These are phyloP conservation scores for Vitis rupestris DNA, from an alignment of 164 flowering plant species.

Conservation along the genomic window DNA sequence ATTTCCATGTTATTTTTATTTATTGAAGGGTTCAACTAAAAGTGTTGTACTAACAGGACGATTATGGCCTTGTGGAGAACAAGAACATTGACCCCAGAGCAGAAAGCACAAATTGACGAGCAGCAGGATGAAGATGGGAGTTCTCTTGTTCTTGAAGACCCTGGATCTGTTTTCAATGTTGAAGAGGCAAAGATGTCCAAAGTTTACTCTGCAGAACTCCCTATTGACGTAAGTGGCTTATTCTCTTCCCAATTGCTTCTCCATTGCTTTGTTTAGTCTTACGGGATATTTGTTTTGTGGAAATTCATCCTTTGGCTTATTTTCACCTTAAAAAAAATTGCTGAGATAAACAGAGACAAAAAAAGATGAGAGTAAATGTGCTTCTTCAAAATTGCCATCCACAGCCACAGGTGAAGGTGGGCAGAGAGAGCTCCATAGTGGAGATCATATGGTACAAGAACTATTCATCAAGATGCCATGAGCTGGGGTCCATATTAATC, in stretches of 20 bases:
- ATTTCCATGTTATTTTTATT: too few species aligned
- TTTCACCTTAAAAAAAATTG: too few species aligned
- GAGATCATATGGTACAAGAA: not conserved
- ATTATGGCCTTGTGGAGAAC: constrained; percentile 82
- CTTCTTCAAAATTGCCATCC: too few species aligned
- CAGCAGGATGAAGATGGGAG: constrained; percentile 46
- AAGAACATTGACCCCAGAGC: constrained; percentile 46
- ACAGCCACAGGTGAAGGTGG: too few species aligned
- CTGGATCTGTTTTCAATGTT: constrained; percentile 26
- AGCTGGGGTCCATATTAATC: not conserved
- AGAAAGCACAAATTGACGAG: constrained; percentile 49
- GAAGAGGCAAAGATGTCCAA: constrained; percentile 56
- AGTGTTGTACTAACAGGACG: constrained; percentile 46
- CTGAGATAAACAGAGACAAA: too few species aligned
- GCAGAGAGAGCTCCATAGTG: too few species aligned
- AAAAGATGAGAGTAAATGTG: too few species aligned
- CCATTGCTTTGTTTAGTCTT: not conserved
- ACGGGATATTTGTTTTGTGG: not conserved
- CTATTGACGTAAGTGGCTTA: constrained; percentile 49
- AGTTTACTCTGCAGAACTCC: constrained; percentile 55
- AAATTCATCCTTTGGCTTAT: too few species aligned
- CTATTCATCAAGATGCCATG: not conserved
- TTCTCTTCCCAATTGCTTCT: not conserved
- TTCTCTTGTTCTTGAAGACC: constrained; percentile 31
- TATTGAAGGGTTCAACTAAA: not conserved